Evolutionary conservation across 169 alveolate species (phyloP), one percentile per base, ranked within the genome.

Genomic region (Eimeria sp.): DNA sequence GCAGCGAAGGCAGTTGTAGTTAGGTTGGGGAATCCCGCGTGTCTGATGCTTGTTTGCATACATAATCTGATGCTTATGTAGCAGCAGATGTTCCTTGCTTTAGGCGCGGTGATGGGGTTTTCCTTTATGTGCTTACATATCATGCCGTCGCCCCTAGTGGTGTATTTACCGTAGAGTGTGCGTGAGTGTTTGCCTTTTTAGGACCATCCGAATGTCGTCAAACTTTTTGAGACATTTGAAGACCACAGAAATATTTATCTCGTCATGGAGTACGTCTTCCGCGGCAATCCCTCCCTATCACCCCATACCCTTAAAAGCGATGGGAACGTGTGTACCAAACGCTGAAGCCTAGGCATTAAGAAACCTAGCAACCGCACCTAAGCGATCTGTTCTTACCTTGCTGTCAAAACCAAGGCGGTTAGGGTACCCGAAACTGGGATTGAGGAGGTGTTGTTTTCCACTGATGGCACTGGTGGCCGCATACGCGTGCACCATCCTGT

Each of bases 191-290:
- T 58, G 49, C 25, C 47, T 27, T 22, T 49, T 63, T 95, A 98
- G 99, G 99, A 98, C 95, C 99, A 98, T 87, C 99, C 99, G 70
- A 98, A 98, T 89, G 98, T 98, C 65, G 97, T 98, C 20, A 98
- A 98, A 95, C 97, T 99, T 75, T 98, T 97, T 72, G 99, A 99
- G 97, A 98, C 98, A 25, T 99, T 98, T 96, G 99, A 99, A 97
- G 99, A 99, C 73, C 96, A 90, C 90, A 98, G 98, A 54, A 98
- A 98, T 92, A 97, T 99, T 30, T 99, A 99, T 97, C 97, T 99
- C 95, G 99, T 99, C 54, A 98, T 99, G 99, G 99, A 99, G 97
- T 95, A 11, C 43, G 97, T 45, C 54, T 18, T 7, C 7, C 54
- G 10, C 40, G 40, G 2, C 61, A 75, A 45, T 5, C 58, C 34